These are phyloP conservation scores for Sisymbrium irio DNA, from an alignment of 345 rosid genomes.

Conservation along the genomic window DNA sequence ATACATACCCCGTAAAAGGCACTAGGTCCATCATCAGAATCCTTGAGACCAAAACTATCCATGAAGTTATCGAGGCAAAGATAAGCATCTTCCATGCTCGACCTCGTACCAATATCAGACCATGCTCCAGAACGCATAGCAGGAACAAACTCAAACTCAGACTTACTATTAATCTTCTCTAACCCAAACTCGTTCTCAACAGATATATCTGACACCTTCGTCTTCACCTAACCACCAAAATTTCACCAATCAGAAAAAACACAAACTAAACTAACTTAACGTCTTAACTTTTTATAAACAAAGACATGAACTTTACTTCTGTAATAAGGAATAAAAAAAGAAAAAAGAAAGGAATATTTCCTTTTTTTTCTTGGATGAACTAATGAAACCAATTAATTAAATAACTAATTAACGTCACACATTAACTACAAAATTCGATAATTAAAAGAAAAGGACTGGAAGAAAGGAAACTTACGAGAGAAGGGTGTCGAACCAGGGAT, in stretches of 20 bases:
- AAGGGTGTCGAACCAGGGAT: constrained; percentile 67
- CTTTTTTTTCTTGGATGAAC: neutral
- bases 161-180: constrained; percentile 30
- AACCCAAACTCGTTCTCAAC: constrained; percentile 38
- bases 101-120: constrained; percentile 64
- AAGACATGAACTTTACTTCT: neutral
- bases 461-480: constrained; percentile 52
- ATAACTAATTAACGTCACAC: too few species aligned
- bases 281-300: too few species aligned
- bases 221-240: constrained; percentile 56
- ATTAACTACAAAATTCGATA: too few species aligned
- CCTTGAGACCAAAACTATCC: constrained; percentile 47
- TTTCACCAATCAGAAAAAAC: constrained; percentile 16
- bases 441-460: neutral
- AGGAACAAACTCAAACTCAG: constrained; percentile 46
- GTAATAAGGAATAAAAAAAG: neutral
- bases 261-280: too few species aligned
- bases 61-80: constrained; percentile 59
- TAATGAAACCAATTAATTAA: too few species aligned
- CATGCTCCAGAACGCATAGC: constrained; percentile 83
- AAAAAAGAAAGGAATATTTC: neutral
- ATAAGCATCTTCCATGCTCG: constrained; percentile 84
- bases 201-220: constrained; percentile 44
- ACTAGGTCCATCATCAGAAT: constrained; percentile 47
- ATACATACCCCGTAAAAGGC: constrained; percentile 90